phyloP scores from a whole-genome alignment of 2,329 filamentous ascomycete genomes.

The Alternaria dauci region DNA sequence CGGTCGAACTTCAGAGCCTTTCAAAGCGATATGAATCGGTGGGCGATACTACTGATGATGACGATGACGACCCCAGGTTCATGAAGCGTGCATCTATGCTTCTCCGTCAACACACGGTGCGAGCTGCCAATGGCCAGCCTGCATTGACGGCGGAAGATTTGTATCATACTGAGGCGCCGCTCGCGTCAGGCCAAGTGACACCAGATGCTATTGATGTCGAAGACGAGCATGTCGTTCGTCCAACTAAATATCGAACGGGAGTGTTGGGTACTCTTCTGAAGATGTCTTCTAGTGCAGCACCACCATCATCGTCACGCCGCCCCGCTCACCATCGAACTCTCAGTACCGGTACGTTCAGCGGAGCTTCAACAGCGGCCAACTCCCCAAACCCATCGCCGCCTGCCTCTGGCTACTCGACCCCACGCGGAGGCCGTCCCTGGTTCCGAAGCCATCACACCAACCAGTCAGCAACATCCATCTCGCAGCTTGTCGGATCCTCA shows the following conservation, averaged over 20 bases:
- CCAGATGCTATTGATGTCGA: constrained; percentile 61
- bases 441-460: constrained; percentile 45
- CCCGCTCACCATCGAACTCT: constrained; percentile 34
- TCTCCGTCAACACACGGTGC: constrained; percentile 45
- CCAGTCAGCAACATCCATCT: constrained; percentile 54
- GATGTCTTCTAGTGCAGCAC: constrained; percentile 28
- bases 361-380: constrained; percentile 47
- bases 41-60: constrained; percentile 32
- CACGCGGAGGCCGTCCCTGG: constrained; percentile 48
- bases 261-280: constrained; percentile 77
- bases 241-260: constrained; percentile 74
- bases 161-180: constrained; percentile 40
- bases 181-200: constrained; percentile 58
- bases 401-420: constrained; percentile 54
- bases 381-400: constrained; percentile 52
- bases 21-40: constrained; percentile 28
- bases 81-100: constrained; percentile 54
- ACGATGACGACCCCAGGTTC: constrained; percentile 44
- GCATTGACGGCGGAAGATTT: constrained; percentile 38
- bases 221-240: constrained; percentile 71
- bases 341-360: constrained; percentile 42
- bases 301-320: constrained; percentile 10
- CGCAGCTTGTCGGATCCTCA: constrained; percentile 56
- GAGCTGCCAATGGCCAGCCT: constrained; percentile 20
- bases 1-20: constrained; percentile 29